Percentiles rank a stretch among this genome's conserved stretches.
Conservation (phyloP, 129 eudicot genomes). For the Oenanthe sinensis region DNA sequence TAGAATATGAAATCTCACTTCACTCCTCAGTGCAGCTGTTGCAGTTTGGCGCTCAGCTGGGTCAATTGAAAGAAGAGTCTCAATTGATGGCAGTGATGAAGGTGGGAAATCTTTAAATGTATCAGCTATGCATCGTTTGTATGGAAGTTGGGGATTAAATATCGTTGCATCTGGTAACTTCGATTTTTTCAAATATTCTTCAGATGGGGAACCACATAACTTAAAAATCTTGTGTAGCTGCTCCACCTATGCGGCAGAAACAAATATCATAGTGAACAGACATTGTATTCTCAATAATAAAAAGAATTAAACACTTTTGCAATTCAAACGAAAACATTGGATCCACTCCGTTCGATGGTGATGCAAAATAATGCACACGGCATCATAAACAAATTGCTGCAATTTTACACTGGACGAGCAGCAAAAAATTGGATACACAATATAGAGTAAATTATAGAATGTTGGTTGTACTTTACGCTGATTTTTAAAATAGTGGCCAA, state of each 20-base stretch:
- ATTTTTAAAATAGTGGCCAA: too few species aligned
- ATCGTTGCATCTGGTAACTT: constrained; percentile 95
- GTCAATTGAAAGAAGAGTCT: constrained; percentile 71
- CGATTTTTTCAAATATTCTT: constrained; percentile 77
- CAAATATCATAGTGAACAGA: background rate
- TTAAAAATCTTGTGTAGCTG: constrained; percentile 87
- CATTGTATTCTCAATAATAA: background rate
- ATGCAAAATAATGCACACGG: background rate
- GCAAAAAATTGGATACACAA: background rate
- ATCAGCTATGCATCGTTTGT: constrained; percentile 68
- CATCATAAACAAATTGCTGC: background rate
- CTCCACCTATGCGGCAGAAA: constrained; percentile 48
- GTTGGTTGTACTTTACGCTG: too few species aligned
- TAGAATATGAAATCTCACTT: constrained; percentile 39
- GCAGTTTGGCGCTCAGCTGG: constrained; percentile 88
- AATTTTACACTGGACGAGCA: background rate
- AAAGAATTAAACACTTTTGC: background rate
- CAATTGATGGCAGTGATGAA: constrained; percentile 60
- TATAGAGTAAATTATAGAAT: too few species aligned
- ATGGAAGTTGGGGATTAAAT: constrained; percentile 70
- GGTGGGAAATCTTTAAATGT: constrained; percentile 81
- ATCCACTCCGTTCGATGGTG: background rate
- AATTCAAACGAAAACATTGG: background rate
- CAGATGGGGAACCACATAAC: constrained; percentile 85
- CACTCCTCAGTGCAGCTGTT: constrained; percentile 69